These are phyloP conservation scores for Exophiala spinifera DNA, from an alignment of 2,329 filamentous ascomycete genomes.

Conservation along the genomic window DNA sequence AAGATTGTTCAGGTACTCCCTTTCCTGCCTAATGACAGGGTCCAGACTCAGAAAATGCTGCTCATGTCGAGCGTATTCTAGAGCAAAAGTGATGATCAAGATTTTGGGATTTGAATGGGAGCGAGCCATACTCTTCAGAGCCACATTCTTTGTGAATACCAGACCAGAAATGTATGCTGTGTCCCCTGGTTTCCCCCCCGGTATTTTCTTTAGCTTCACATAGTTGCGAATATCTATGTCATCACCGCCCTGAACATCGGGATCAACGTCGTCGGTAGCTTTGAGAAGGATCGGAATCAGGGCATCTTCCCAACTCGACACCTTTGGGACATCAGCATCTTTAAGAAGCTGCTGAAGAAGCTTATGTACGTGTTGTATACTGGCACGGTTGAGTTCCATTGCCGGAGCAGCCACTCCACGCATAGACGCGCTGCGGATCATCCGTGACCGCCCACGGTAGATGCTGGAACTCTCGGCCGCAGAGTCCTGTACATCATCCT, in stretches of 20 bases:
- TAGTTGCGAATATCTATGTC: constrained; percentile 97
- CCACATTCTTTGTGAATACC: constrained; percentile 95
- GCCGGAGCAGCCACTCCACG: constrained; percentile 69
- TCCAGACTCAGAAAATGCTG: constrained; percentile 97
- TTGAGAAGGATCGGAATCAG: constrained; percentile 84
- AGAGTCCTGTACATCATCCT: constrained; percentile 39
- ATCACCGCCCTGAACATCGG: constrained; percentile 84
- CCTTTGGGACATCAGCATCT: constrained; percentile 70
- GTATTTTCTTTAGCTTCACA: constrained; percentile 94
- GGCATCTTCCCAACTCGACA: constrained; percentile 80
- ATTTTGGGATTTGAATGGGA: constrained; percentile 81
- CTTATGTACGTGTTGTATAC: constrained; percentile 81
- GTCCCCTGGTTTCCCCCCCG: constrained; percentile 82
- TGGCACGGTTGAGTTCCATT: constrained; percentile 83
- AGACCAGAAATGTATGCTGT: constrained; percentile 96
- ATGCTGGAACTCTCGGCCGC: constrained; percentile 16
- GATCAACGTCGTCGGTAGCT: constrained; percentile 91
- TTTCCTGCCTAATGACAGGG: constrained; percentile 93
- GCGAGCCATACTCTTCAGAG: constrained; percentile 91
- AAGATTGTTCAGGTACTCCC: constrained; percentile 86
- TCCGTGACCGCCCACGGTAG: constrained; percentile 42
- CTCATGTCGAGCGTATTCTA: constrained; percentile 91
- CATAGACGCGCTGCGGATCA: constrained; percentile 80
- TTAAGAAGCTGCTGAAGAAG: constrained; percentile 78
- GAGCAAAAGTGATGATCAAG: constrained; percentile 87